phyloP scores from a whole-genome alignment of 2,329 filamentous ascomycete genomes.

The Epichloe gansuensis region DNA sequence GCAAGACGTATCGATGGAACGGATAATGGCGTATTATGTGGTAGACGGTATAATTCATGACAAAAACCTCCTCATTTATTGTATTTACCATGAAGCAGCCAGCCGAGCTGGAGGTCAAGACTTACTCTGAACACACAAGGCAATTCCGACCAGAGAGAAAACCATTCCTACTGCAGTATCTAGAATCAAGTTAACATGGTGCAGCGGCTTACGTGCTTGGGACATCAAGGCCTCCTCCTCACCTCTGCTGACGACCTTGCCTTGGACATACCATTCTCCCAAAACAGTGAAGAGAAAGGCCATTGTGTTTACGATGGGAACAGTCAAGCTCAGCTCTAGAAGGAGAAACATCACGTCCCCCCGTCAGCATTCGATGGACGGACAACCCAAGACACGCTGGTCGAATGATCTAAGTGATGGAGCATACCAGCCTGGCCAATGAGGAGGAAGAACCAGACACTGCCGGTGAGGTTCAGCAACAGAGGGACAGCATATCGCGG shows the following conservation, averaged over 20 bases:
- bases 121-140: slow-evolving; percentile 65
- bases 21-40: not conserved
- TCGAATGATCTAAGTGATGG: no score
- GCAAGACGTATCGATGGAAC: not conserved
- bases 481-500: slow-evolving; percentile 77
- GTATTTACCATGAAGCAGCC: not conserved
- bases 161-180: slow-evolving; percentile 77
- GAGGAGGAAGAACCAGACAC: slow-evolving; percentile 90
- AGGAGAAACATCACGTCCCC: not conserved
- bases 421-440: slow-evolving; percentile 77
- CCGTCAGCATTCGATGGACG: not conserved
- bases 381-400: not conserved
- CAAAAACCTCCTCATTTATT: not conserved
- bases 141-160: slow-evolving; percentile 68
- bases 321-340: slow-evolving; percentile 77
- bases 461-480: slow-evolving; percentile 79
- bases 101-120: slow-evolving; percentile 12
- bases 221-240: slow-evolving; percentile 9
- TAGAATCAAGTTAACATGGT: slow-evolving; percentile 19
- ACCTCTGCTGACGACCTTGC: slow-evolving; percentile 78
- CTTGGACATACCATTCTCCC: slow-evolving; percentile 89
- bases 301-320: slow-evolving; percentile 87
- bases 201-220: no score
- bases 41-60: not conserved
- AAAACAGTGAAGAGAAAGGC: slow-evolving; percentile 94